Evolutionary conservation across 2,329 filamentous ascomycete species (phyloP), one percentile per base, ranked within the genome.

Genomic region (Penicillium polonicum): DNA sequence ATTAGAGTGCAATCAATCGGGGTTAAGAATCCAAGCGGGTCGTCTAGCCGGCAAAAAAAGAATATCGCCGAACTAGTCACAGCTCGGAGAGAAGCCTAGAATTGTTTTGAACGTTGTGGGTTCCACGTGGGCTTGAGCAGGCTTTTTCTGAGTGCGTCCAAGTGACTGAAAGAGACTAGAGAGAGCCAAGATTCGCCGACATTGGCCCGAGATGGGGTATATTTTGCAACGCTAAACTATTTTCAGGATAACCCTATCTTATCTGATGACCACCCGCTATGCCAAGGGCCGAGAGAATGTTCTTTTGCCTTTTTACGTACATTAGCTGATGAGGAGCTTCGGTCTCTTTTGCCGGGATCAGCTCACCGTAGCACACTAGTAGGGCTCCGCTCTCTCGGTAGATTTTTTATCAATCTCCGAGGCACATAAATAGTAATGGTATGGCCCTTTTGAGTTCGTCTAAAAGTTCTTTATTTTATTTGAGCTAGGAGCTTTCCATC

Each of bases 261-360:
- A 63, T 63, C 61, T 58, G 61, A 63, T 63, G 27, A 5, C 5
- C 33, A 12, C 17, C 19, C 49, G 35, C 33, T 17, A 35, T 35
- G 33, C 49, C 43, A 48, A 53, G 25, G 2, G 29, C 23, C 8
- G 1, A 27, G n/a, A 5, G 7, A 2, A 15, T 2, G 12, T 15
- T n/a, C 15, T 45, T 45, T 19, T 8, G 2, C 45, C 21, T 12
- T 12, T 23, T 55, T 52, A 51, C 52, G 55, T 53, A 13, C 41
- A n/a, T 44, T 33, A 50, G n/a, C 21, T n/a, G 12, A 31, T 15
- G 19, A 35, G 15, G 29, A 43, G 42, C 15, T 25, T 25, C 27
- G 31, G 19, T 9, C 4, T 12, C 41, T 31, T 21, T 7, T 0
- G 5, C 29, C 29, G 7, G 5, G 6, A 23, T 39, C 25, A 45